phyloP scores from a whole-genome alignment of 73 alveolate species.

The Uronychia binucleata region DNA sequence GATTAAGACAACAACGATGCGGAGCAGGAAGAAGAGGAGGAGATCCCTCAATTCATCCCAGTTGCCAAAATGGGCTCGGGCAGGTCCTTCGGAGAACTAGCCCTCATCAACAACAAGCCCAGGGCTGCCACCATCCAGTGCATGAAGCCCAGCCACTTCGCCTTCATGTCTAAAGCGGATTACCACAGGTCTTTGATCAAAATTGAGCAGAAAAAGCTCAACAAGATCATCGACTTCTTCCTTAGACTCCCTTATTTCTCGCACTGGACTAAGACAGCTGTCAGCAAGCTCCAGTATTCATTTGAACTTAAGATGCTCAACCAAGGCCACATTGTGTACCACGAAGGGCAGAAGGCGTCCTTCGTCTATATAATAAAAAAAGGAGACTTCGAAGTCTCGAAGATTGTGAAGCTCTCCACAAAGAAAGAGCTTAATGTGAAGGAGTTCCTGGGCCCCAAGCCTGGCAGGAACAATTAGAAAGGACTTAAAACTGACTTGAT shows the following conservation, averaged over 20 bases:
- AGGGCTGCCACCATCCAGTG: conserved; percentile 51
- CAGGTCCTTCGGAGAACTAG: conserved; percentile 46
- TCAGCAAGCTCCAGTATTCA: conserved; percentile 26
- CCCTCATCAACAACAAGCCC: conserved; percentile 36
- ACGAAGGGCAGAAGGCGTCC: conserved; percentile 29
- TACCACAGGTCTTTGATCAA: conserved; percentile 33
- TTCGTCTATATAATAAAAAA: conserved; percentile 26
- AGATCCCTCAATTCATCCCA: conserved; percentile 9
- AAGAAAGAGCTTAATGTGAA: conserved; percentile 10
- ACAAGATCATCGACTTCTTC: conserved; percentile 31
- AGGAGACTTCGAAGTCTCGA: conserved; percentile 43
- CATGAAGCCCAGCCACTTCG: conserved; percentile 33
- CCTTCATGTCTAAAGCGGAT: conserved; percentile 29
- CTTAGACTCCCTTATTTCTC: conserved; percentile 27
- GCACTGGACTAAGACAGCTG: conserved; percentile 36
- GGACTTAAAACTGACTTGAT: background rate
- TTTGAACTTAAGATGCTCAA: conserved; percentile 13
- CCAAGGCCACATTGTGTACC: conserved; percentile 24
- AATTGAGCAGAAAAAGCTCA: conserved; percentile 26
- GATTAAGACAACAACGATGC: background rate
- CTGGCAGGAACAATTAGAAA: background rate
- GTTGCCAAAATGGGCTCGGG: conserved; percentile 34
- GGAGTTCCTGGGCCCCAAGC: conserved; percentile 6
- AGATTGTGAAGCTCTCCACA: background rate
- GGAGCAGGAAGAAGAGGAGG: background rate